Conservation (phyloP, 352 stramenopile genomes). For the Phytophthora multivora region DNA sequence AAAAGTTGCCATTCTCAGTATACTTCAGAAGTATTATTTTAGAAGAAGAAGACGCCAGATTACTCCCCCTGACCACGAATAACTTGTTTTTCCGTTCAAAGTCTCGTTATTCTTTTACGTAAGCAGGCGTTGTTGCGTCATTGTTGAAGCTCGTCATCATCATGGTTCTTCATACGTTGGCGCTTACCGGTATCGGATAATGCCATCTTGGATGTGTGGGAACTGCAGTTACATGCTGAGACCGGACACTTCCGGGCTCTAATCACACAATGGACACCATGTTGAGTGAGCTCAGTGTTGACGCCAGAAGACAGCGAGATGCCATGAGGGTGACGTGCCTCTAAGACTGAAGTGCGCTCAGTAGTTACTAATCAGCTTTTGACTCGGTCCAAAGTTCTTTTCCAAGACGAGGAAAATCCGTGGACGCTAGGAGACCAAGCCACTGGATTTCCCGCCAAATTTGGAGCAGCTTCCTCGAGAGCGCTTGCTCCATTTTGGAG, state of each 20-base stretch:
- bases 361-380: background rate
- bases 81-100: too few relatives aligned
- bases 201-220: too few relatives aligned
- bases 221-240: background rate
- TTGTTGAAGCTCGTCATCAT: too few relatives aligned
- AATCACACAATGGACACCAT: background rate
- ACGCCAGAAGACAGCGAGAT: slow-evolving; percentile 2
- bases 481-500: background rate
- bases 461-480: background rate
- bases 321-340: slow-evolving; percentile 1
- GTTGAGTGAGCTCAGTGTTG: background rate
- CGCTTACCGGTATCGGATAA: too few relatives aligned
- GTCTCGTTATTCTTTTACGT: too few relatives aligned
- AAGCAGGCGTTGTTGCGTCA: too few relatives aligned
- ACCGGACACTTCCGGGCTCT: background rate
- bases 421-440: background rate
- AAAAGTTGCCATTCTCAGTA: too few relatives aligned
- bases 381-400: background rate
- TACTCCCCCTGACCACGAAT: too few relatives aligned
- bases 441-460: background rate
- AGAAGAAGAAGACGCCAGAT: too few relatives aligned
- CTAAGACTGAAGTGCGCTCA: background rate
- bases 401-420: background rate
- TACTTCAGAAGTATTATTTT: too few relatives aligned
- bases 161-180: too few relatives aligned